Base-by-base conservation (phyloP, 1,284 basidiomycete species). In the Hymenochaete sp. region DNA sequence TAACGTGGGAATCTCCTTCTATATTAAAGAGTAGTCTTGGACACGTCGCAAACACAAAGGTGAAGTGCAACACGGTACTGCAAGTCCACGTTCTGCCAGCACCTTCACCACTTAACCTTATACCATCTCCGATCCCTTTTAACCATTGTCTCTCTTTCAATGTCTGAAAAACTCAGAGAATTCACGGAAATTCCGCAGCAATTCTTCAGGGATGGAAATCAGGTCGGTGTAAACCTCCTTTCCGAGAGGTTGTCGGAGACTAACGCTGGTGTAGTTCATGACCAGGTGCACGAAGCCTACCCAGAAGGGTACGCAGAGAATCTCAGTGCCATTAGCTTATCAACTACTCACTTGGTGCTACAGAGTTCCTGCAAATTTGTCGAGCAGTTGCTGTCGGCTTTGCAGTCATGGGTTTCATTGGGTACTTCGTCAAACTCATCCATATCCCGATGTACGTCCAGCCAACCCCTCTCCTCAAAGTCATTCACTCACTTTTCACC, bases 201-300 rank as follows among this genome's bases (percentile, higher is more conserved):
- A 60, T 98, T 98, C 65, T 57, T 93, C 56, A 85, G 79, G 57
- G 95, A 98, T 57, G 95, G 95, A 49, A 90, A 88, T 56, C 90
- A 93, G 72, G 93, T 91, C 45, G 54, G 77, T 66, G 26, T 13
- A 42, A 13, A 16, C 29, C 13, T 18, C 22, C 31, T 25, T 41
- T 4, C n/a, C 21, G 40, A 29, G 13, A 14, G 35, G 35, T 43
- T 25, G 4, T n/a, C 13, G 14, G 32, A 35, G 21, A 5, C 21
- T 19, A 6, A 6, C 5, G 14, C 21, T 31, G 9, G 27, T 43
- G 21, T 59, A 96, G 93, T 98, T 98, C 72, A 70, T 98, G 57
- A 89, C 84, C 60, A 80, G 93, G 62, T 99, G 95, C 75, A 96
- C 93, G 53, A 99, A 99, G 72, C 95, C 95, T 44, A 90, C 90